A percentile compares a stretch with the other conserved stretches of the same genome.
Evolutionary conservation across 2,329 filamentous ascomycete species (phyloP).

Genomic region (Hypoxylon sp.): DNA sequence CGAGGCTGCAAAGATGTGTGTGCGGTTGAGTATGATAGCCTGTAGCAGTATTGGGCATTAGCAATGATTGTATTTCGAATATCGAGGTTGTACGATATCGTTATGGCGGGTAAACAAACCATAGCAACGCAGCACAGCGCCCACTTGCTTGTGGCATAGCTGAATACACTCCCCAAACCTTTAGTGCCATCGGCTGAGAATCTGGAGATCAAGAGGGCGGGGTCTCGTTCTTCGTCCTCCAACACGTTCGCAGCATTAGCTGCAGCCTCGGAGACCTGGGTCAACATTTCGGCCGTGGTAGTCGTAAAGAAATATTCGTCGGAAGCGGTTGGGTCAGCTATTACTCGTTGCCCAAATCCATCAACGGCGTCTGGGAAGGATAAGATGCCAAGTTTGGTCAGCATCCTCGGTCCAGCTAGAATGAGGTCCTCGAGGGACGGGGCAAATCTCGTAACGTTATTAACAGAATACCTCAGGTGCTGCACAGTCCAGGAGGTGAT

Average conservation of each 20-base stretch:
- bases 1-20: conserved; percentile 93
- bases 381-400: conserved; percentile 73
- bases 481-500: conserved; percentile 69
- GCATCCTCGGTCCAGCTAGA: conserved; percentile 77
- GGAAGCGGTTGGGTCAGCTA: conserved; percentile 54
- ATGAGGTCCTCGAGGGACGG: conserved; percentile 79
- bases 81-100: neutral
- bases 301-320: conserved; percentile 63
- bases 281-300: conserved; percentile 62
- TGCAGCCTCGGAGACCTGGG: conserved; percentile 57
- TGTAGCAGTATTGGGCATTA: conserved; percentile 52
- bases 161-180: conserved; percentile 88
- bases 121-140: conserved; percentile 88
- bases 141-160: conserved; percentile 93
- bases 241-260: conserved; percentile 60
- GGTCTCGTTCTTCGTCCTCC: conserved; percentile 61
- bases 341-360: conserved; percentile 68
- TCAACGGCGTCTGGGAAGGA: conserved; percentile 73
- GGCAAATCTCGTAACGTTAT: conserved; percentile 72
- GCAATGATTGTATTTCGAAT: conserved; percentile 13
- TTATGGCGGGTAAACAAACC: conserved; percentile 59
- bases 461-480: conserved; percentile 62
- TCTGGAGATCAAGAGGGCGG: conserved; percentile 60
- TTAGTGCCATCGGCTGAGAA: conserved; percentile 73
- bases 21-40: conserved; percentile 90